phyloP scores from a whole-genome alignment of 306 rosid species.

The Ormosia semicastrata region DNA sequence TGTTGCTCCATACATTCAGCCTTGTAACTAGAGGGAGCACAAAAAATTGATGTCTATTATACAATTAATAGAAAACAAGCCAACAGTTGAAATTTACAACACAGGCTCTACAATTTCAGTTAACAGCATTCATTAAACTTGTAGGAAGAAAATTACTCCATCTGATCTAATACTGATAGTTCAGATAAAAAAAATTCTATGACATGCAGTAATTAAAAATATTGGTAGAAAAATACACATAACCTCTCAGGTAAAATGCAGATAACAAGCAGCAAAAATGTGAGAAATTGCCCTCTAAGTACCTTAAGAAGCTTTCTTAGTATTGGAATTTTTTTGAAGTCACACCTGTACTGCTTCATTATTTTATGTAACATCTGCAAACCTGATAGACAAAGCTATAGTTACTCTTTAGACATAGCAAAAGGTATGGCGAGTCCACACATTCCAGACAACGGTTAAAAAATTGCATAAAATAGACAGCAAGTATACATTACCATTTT shows the following conservation, averaged over 20 bases:
- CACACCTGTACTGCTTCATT: constrained; percentile 81
- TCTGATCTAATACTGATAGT: not conserved
- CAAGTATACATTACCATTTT: constrained; percentile 65
- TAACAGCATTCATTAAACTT: not conserved
- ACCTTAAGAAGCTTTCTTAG: constrained; percentile 98
- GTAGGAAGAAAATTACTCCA: not conserved
- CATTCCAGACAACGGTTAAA: not conserved
- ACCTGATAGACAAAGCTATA: constrained; percentile 50
- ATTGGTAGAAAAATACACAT: not conserved
- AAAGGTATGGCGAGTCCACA: not conserved
- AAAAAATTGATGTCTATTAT: not conserved
- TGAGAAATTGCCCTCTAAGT: constrained; percentile 19
- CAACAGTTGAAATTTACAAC: constrained; percentile 3
- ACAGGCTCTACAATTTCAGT: not conserved
- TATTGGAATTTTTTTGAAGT: constrained; percentile 96
- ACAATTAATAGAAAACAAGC: constrained; percentile 1
- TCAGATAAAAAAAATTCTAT: not conserved
- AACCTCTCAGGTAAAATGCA: not conserved
- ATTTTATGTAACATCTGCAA: constrained; percentile 95
- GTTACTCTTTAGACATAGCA: constrained; percentile 27
- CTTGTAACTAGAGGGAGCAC: not conserved
- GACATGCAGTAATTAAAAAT: not conserved
- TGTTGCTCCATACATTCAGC: not conserved
- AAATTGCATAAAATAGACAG: not conserved
- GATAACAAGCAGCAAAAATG: constrained; percentile 15